Evolutionary conservation across 139 green algal species (phyloP).

Genomic region (Tetraselmis striata): DNA sequence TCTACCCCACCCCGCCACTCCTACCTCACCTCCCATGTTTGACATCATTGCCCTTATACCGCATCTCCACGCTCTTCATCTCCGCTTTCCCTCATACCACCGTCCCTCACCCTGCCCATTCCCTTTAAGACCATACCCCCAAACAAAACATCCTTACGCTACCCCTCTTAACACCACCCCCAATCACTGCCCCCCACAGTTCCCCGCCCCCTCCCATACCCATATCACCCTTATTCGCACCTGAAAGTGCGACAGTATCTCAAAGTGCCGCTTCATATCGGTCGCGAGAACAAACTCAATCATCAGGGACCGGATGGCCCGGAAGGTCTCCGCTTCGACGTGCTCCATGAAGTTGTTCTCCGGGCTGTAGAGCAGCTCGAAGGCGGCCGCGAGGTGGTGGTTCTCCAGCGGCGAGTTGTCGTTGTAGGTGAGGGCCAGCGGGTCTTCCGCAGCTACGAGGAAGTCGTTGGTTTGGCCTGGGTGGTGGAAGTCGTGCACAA

Average conservation of each 20-base stretch:
- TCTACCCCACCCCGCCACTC: too few relatives aligned
- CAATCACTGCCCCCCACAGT: too few relatives aligned
- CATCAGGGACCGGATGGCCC: conserved; percentile 35
- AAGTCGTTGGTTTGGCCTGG: conserved; percentile 63
- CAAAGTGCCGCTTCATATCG: conserved; percentile 66
- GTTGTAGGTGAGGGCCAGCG: conserved; percentile 55
- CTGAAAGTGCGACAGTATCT: conserved; percentile 56
- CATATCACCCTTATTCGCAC: too few relatives aligned
- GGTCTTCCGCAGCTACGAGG: conserved; percentile 34
- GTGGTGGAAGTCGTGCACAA: conserved; percentile 60
- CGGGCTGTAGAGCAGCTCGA: conserved; percentile 32
- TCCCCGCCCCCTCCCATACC: too few relatives aligned
- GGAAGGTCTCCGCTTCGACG: conserved; percentile 27
- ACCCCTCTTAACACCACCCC: too few relatives aligned
- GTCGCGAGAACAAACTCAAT: conserved; percentile 61
- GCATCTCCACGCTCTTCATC: too few relatives aligned
- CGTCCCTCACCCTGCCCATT: too few relatives aligned
- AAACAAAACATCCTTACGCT: too few relatives aligned
- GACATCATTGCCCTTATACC: too few relatives aligned
- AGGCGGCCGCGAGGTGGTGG: conserved; percentile 40
- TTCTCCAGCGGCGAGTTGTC: conserved; percentile 60
- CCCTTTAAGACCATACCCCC: too few relatives aligned
- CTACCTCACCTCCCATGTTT: too few relatives aligned
- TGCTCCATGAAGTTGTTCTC: conserved; percentile 45
- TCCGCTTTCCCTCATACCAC: too few relatives aligned